A percentile compares a stretch with the other conserved stretches of the same genome.
Evolutionary conservation across 1,284 basidiomycete genomes (phyloP).

Genomic region (Pulveroboletus sp.): DNA sequence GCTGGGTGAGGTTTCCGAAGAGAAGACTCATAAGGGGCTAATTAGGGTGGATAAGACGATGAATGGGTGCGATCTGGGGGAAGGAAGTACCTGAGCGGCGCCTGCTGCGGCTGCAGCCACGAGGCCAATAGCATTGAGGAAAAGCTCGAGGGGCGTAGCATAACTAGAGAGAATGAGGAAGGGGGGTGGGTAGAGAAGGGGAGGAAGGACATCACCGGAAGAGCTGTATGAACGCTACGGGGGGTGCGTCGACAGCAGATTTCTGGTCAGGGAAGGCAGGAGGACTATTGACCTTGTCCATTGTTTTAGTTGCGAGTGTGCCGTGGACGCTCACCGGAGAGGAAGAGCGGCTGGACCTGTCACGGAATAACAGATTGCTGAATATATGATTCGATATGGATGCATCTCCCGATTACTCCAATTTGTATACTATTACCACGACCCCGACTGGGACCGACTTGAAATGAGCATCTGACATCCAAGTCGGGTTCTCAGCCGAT

Average conservation of each 20-base stretch:
- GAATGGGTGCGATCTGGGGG: neutral
- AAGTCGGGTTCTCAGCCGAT: no score
- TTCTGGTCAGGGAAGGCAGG: neutral
- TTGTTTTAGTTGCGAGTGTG: neutral
- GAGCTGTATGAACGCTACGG: slow-evolving; percentile 21
- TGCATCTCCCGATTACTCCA: no score
- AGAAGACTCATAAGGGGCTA: slow-evolving; percentile 81
- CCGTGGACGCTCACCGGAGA: neutral
- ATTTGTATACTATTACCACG: no score
- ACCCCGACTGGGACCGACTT: no score
- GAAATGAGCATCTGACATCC: no score
- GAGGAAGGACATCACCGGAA: slow-evolving; percentile 21
- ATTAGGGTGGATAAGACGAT: slow-evolving; percentile 6
- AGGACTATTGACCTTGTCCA: neutral
- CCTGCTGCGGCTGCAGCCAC: slow-evolving; percentile 71
- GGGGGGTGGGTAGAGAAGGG: no score
- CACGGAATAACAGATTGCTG: no score
- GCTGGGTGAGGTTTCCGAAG: slow-evolving; percentile 77
- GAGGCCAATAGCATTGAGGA: slow-evolving; percentile 66
- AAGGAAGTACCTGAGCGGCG: slow-evolving; percentile 61
- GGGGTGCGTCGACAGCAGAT: neutral
- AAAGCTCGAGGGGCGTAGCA: slow-evolving; percentile 59
- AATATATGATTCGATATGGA: no score
- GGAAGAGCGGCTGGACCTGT: no score
- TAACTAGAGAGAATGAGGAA: slow-evolving; percentile 19